These are phyloP conservation scores for Mitragyna speciosa DNA, from an alignment of 257 asterid genomes.

Conservation along the genomic window DNA sequence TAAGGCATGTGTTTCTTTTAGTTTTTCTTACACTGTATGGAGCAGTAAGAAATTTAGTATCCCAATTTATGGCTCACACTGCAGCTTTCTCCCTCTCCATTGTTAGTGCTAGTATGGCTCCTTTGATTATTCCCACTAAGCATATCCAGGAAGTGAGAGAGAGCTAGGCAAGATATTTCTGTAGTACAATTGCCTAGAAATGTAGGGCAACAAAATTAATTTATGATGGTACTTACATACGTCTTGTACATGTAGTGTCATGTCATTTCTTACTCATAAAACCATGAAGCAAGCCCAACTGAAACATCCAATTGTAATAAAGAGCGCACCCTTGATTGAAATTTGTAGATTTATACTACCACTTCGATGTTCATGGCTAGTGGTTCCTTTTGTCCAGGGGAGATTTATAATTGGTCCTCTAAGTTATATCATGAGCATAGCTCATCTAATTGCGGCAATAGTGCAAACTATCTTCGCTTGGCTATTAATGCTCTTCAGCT, in stretches of 20 bases:
- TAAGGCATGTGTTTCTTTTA: not conserved
- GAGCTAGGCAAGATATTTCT: conserved; percentile 69
- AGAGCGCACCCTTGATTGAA: conserved; percentile 75
- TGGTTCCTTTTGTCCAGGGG: conserved; percentile 61
- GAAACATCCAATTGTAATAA: conserved; percentile 80
- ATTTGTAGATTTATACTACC: conserved; percentile 45
- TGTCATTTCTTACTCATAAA: conserved; percentile 55
- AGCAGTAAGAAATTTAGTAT: conserved; percentile 69
- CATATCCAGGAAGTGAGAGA: conserved; percentile 97
- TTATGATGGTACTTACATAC: not conserved
- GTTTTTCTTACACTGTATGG: conserved; percentile 66
- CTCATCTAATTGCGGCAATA: conserved; percentile 77
- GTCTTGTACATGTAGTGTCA: not conserved
- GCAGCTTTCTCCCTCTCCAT: conserved; percentile 66
- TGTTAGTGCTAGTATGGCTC: conserved; percentile 59
- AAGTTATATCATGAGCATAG: conserved; percentile 92
- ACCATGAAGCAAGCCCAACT: conserved; percentile 92
- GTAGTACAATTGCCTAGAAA: conserved; percentile 63
- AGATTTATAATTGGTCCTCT: conserved; percentile 60
- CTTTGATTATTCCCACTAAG: conserved; percentile 70
- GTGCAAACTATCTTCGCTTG: conserved; percentile 92
- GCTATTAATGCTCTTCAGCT: conserved; percentile 65
- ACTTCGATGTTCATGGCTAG: conserved; percentile 28
- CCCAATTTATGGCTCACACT: conserved; percentile 85
- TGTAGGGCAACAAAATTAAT: not conserved